Percentiles rank a stretch among this genome's conserved stretches.
phyloP scores from a whole-genome alignment of 176 grass and related monocot species.

The Lolium perenne region DNA sequence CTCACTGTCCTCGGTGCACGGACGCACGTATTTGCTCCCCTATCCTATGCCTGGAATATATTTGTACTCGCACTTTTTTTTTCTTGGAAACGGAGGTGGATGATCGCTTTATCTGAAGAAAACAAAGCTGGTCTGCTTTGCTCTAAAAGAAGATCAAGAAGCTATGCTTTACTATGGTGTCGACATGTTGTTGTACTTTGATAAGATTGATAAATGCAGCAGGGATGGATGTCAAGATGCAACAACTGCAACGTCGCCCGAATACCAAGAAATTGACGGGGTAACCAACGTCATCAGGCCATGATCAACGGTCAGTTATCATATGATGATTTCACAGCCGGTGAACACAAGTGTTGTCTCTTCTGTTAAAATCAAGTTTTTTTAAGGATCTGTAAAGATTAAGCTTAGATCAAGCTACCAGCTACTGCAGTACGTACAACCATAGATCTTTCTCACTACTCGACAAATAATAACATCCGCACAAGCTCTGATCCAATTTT shows the following conservation, averaged over 20 bases:
- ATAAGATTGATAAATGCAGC: background rate
- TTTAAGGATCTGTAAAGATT: no score
- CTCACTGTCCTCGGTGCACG: no score
- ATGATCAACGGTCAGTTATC: background rate
- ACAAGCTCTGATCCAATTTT: background rate
- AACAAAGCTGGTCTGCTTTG: background rate
- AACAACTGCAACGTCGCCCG: slow-evolving; percentile 20
- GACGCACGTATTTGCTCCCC: background rate
- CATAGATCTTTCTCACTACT: background rate
- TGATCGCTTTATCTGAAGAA: background rate
- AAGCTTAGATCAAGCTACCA: background rate
- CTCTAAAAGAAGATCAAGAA: slow-evolving; percentile 6
- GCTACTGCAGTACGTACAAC: background rate
- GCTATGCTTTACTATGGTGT: background rate
- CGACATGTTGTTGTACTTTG: slow-evolving; percentile 28
- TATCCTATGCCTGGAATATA: background rate
- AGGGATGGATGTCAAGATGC: slow-evolving; percentile 35
- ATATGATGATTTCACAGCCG: background rate
- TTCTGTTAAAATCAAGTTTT: background rate
- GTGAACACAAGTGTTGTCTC: background rate
- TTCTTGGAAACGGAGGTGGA: background rate
- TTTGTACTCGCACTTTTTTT: background rate
- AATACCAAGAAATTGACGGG: slow-evolving; percentile 29
- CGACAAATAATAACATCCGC: background rate
- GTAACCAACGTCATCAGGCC: slow-evolving; percentile 9